These are phyloP conservation scores for Cordyceps tenuipes DNA, from an alignment of 2,329 filamentous ascomycete species.

Conservation along the genomic window DNA sequence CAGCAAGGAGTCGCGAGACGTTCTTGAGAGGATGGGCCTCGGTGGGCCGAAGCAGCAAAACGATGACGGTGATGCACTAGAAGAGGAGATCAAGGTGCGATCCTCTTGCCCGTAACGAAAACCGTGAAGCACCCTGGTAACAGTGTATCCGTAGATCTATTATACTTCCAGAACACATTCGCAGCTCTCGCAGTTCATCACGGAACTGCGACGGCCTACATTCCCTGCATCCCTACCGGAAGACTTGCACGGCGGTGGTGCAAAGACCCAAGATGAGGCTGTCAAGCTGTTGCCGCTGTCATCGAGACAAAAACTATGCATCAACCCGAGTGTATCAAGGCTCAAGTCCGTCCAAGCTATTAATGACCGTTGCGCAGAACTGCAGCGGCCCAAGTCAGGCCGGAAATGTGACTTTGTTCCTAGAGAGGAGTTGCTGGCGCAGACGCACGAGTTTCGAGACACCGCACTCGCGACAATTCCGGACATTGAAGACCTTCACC, in stretches of 20 bases:
- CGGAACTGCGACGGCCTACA: constrained; percentile 68
- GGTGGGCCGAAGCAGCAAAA: constrained; percentile 26
- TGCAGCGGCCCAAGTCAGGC: constrained; percentile 60
- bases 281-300: constrained; percentile 78
- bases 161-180: constrained; percentile 92
- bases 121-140: constrained; percentile 14
- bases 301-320: constrained; percentile 80
- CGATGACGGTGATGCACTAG: constrained; percentile 37
- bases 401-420: constrained; percentile 70
- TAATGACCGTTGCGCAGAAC: constrained; percentile 84
- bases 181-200: constrained; percentile 79
- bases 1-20: constrained; percentile 65
- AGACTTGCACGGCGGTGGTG: constrained; percentile 23
- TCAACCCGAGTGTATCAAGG: constrained; percentile 72
- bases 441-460: constrained; percentile 77
- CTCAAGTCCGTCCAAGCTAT: constrained; percentile 70
- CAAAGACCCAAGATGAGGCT: constrained; percentile 23
- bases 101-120: constrained; percentile 1
- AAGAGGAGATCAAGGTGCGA: constrained; percentile 60
- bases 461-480: constrained; percentile 73
- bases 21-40: constrained; percentile 60
- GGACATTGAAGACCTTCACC: constrained; percentile 86
- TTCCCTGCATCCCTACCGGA: constrained; percentile 63
- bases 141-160: constrained; percentile 53
- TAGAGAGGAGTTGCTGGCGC: constrained; percentile 62